Percentiles rank a stretch among this genome's conserved stretches.
Conservation (phyloP, 352 stramenopile genomes). For the Pythium coloratum region DNA sequence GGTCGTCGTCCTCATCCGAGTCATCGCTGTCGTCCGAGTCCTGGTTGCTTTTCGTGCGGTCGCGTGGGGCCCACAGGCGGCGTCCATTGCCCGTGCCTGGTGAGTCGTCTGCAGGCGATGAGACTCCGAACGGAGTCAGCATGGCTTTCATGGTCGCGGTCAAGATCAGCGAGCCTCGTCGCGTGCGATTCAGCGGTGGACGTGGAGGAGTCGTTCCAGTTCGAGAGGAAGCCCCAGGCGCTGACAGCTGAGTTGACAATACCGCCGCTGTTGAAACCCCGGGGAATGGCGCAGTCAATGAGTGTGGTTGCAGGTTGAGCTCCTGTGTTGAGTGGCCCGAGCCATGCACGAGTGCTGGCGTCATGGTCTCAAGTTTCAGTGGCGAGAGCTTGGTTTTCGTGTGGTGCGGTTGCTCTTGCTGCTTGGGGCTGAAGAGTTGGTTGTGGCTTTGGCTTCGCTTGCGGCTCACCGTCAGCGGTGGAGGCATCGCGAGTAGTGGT, state of each 20-base stretch:
- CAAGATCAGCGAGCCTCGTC: constrained; percentile 25
- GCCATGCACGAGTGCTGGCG: not conserved
- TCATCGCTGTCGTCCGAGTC: constrained; percentile 5
- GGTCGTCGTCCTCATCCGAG: not conserved
- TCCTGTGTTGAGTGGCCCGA: not conserved
- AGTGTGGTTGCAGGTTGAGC: constrained; percentile 2
- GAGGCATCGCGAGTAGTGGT: not conserved
- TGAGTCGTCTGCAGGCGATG: constrained; percentile 8
- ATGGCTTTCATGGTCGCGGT: constrained; percentile 24
- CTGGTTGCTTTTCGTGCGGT: constrained; percentile 4
- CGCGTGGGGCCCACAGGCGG: not conserved
- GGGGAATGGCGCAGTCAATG: not conserved
- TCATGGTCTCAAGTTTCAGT: not conserved
- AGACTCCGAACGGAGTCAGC: not conserved
- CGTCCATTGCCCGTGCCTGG: not conserved
- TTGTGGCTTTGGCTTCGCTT: constrained; percentile 28
- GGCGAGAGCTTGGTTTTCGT: not conserved
- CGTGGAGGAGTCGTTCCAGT: not conserved
- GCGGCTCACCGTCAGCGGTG: not conserved
- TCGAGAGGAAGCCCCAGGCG: not conserved
- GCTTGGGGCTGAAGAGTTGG: constrained; percentile 4
- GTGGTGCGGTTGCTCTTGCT: not conserved
- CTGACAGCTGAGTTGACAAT: not conserved
- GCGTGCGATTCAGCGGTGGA: constrained; percentile 8
- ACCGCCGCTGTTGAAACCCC: not conserved